Base-by-base conservation (phyloP, 2,329 filamentous ascomycete genomes). In the Aaosphaeria arxii region DNA sequence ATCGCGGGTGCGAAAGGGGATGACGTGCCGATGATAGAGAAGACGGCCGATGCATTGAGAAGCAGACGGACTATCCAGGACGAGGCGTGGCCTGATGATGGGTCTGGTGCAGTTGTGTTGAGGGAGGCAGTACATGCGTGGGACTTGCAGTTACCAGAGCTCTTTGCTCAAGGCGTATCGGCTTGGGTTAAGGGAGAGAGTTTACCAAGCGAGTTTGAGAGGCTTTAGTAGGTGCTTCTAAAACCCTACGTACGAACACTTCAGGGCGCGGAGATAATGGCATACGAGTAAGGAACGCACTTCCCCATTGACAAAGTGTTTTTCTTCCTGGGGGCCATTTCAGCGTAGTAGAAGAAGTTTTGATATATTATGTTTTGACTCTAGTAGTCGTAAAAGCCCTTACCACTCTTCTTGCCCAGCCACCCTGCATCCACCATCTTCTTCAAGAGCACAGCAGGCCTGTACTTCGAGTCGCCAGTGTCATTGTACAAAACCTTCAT, bases 361-460 rank as follows among this genome's bases (percentile, higher is more conserved):
- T 24, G 17, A 24, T 24, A 24, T 24, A 24, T 24, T 24, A 24
- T 24, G 3, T 3, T 24, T 24, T 24, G 17, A 24, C 42, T 46
- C 57, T 63, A 90, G 70, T 96, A 95, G 49, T 94, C 88, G 64
- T 96, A 96, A 70, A 96, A 96, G 2, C 94, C 94, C 75, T 94
- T 96, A 28, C 92, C 91, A 60, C 84, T 88, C 83, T 99, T 99
- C 84, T 96, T 97, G 17, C 94, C 94, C 53, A 96, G 66, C 94
- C 94, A 99, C 2, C 94, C 94, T 13, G 94, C 94, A 77, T 95
- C 91, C 2, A 99, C 94, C 91, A 97, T 97, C 74, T 95, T 95
- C 65, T 83, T 82, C 57, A 99, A 73, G 57, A 97, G 73, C 24
- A 96, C 88, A 42, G 89, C 88, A 2, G 94, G 92, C 41, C 94